Base-by-base conservation (phyloP, 805 yeast species). In the Candida ascalaphidarum region DNA sequence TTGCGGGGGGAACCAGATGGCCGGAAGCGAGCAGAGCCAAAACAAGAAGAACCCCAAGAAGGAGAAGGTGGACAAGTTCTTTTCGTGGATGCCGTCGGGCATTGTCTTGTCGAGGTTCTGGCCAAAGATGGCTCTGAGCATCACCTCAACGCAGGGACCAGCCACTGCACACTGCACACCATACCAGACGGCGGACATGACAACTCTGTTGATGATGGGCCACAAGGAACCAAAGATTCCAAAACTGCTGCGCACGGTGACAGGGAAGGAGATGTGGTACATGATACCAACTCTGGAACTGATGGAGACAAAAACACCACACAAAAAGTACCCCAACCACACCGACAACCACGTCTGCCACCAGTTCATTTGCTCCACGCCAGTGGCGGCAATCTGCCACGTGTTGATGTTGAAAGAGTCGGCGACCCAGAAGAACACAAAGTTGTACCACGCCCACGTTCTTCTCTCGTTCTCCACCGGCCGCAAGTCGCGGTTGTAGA, bases 311-410 rank as follows among this genome's bases (percentile, higher is more conserved):
- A 84, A 82, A 1, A 68, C 40, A 36, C 81, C 92, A 36, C 82
- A 74, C 26, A 81, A 53, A 12, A 65, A 46, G 52, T 85, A 85
- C 5, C 95, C 95, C 11, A 85, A 37, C 92, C 94, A 83, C 15
- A 85, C 92, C 1, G 92, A 72, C 21, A 85, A 57, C 94, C 95
- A 85, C 9, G 81, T 76, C 48, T 78, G 86, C 94, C 94, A 85
- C 94, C 95, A 84, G 11, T 78, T 71, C 55, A 85, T 58, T 14
- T 76, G 73, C 32, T 81, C 78, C 20, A 61, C 55, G 43, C 94
- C 94, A 0, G 94, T 81, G 7, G 89, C 77, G 2, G 94, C 95
- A 42, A 85, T 83, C 61, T 81, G 86, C 85, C 89, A 84, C 5
- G 95, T 83, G 51, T 82, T 84, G 48, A 85, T 75, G 55, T 85